Evolutionary conservation across 805 yeast genomes (phyloP).

Genomic region (Wickerhamomyces hampshirensis): DNA sequence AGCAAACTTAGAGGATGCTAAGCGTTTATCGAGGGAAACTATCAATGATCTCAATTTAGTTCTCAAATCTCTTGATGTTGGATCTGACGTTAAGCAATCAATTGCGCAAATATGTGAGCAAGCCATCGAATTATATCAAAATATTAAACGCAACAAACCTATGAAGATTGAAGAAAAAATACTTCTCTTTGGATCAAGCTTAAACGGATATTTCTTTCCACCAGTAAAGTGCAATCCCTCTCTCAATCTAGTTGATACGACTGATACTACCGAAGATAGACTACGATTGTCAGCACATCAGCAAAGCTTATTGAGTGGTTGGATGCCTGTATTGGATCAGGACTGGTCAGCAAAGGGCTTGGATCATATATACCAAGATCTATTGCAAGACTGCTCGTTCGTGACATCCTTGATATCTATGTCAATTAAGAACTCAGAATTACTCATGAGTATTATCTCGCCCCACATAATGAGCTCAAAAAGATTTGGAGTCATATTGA

Average conservation of each 20-base stretch:
- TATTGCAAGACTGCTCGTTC: slow-evolving; percentile 67
- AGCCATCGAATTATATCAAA: slow-evolving; percentile 5
- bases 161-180: slow-evolving; percentile 8
- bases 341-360: slow-evolving; percentile 22
- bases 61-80: not conserved
- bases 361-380: slow-evolving; percentile 40
- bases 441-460: slow-evolving; percentile 5
- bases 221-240: slow-evolving; percentile 5
- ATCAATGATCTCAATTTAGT: too few species aligned
- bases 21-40: not conserved
- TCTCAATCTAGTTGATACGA: too few species aligned
- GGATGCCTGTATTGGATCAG: not conserved
- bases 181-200: slow-evolving; percentile 13
- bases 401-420: slow-evolving; percentile 63
- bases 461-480: slow-evolving; percentile 19
- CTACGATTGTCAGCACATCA: too few species aligned
- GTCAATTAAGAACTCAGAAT: slow-evolving; percentile 19
- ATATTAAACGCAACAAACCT: slow-evolving; percentile 2
- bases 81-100: not conserved
- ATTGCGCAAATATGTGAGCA: slow-evolving; percentile 1
- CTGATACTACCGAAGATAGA: too few species aligned
- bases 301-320: not conserved
- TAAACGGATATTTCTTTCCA: slow-evolving; percentile 13
- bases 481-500: slow-evolving; percentile 37
- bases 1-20: not conserved